Conservation (phyloP, 1,139 yeast species). For the Scheffersomyces insectosa region DNA sequence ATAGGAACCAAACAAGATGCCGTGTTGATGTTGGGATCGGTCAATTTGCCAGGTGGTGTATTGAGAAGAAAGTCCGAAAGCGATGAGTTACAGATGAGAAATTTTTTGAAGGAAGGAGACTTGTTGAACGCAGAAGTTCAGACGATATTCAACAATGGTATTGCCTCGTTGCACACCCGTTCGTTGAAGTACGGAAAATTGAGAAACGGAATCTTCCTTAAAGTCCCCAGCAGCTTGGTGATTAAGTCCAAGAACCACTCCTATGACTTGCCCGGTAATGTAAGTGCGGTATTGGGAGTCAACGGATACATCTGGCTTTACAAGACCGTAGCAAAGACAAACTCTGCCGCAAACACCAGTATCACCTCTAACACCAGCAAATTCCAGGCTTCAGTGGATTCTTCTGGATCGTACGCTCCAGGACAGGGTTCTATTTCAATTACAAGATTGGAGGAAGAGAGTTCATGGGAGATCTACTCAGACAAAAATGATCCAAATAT, state of each 20-base stretch:
- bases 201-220: slow-evolving; percentile 82
- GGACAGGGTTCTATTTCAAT: slow-evolving; percentile 69
- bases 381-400: slow-evolving; percentile 38
- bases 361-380: slow-evolving; percentile 26
- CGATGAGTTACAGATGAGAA: slow-evolving; percentile 96
- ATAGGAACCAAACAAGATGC: slow-evolving; percentile 95
- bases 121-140: slow-evolving; percentile 95
- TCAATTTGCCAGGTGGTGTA: slow-evolving; percentile 96
- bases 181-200: slow-evolving; percentile 93
- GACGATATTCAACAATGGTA: slow-evolving; percentile 82
- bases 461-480: slow-evolving; percentile 93
- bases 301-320: slow-evolving; percentile 94
- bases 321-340: slow-evolving; percentile 51
- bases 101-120: slow-evolving; percentile 95
- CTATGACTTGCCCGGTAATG: slow-evolving; percentile 85
- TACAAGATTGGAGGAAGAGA: slow-evolving; percentile 88
- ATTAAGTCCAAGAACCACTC: slow-evolving; percentile 86
- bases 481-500: slow-evolving; percentile 78
- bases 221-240: slow-evolving; percentile 79
- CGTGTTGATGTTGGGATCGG: slow-evolving; percentile 88
- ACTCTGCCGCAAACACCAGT: slow-evolving; percentile 11
- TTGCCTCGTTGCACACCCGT: slow-evolving; percentile 92
- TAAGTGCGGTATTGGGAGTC: slow-evolving; percentile 86
- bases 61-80: slow-evolving; percentile 89
- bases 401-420: slow-evolving; percentile 52